Conservation (phyloP, 352 stramenopile genomes). For the Phytophthora crassamura region DNA sequence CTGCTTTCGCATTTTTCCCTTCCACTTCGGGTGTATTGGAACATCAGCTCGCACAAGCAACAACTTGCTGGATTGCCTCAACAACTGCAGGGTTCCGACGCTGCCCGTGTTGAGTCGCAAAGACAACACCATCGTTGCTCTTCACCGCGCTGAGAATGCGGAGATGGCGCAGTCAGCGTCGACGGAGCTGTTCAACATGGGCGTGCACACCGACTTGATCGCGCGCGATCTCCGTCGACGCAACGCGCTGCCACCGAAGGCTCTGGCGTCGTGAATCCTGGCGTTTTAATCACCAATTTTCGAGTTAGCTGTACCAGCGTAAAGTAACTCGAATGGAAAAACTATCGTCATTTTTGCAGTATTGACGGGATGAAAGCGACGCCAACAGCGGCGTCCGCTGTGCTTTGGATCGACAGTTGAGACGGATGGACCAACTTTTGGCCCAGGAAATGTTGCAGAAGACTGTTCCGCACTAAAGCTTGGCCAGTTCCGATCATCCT, state of each 20-base stretch:
- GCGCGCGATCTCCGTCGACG: slow-evolving; percentile 35
- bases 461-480: slow-evolving; percentile 57
- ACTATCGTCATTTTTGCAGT: slow-evolving; percentile 28
- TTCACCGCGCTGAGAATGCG: slow-evolving; percentile 60
- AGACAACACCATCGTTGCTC: slow-evolving; percentile 71
- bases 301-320: too few relatives aligned
- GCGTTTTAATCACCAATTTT: slow-evolving; percentile 10
- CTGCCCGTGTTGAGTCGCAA: slow-evolving; percentile 54
- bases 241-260: slow-evolving; percentile 28
- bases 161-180: slow-evolving; percentile 49
- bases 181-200: slow-evolving; percentile 33
- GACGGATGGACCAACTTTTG: slow-evolving; percentile 35
- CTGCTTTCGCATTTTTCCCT: too few relatives aligned
- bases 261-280: slow-evolving; percentile 21
- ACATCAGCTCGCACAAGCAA: slow-evolving; percentile 15
- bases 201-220: slow-evolving; percentile 42
- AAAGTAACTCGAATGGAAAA: background rate
- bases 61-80: background rate
- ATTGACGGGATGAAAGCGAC: slow-evolving; percentile 47
- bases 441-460: slow-evolving; percentile 59
- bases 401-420: slow-evolving; percentile 35
- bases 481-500: slow-evolving; percentile 73
- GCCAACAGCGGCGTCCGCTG: slow-evolving; percentile 58
- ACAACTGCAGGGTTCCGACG: slow-evolving; percentile 20
- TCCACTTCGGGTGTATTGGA: slow-evolving; percentile 15